Evolutionary conservation across 257 asterid species (phyloP).

Genomic region (Osmanthus fragrans): DNA sequence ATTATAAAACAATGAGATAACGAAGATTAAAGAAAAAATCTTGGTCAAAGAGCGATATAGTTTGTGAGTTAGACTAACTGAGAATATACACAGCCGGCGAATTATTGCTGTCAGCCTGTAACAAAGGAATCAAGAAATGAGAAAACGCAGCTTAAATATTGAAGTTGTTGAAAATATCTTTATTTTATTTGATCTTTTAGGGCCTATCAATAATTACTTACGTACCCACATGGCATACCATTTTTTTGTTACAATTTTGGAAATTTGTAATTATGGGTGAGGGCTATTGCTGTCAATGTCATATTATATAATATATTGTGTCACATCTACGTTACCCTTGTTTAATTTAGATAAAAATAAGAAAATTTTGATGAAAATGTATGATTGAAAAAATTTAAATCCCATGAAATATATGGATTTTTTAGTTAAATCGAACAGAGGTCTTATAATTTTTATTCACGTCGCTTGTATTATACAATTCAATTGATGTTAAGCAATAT

Average conservation of each 20-base stretch:
- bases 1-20: not conserved
- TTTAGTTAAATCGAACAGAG: too few relatives aligned
- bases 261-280: not conserved
- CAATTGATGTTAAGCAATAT: too few relatives aligned
- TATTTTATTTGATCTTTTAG: too few relatives aligned
- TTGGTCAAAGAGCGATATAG: slow-evolving; percentile 14
- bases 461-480: too few relatives aligned
- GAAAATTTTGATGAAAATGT: too few relatives aligned
- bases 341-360: too few relatives aligned
- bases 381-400: too few relatives aligned
- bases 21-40: slow-evolving; percentile 7
- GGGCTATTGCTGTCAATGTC: not conserved
- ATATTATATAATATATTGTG: too few relatives aligned
- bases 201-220: not conserved
- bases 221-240: not conserved
- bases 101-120: too few relatives aligned
- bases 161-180: not conserved
- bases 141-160: not conserved
- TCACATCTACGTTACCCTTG: too few relatives aligned
- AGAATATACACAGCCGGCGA: not conserved
- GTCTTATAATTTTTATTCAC: too few relatives aligned
- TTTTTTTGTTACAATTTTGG: not conserved
- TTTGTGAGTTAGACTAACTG: slow-evolving; percentile 11
- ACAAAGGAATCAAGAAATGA: not conserved
- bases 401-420: too few relatives aligned